These are phyloP conservation scores for Apiospora sp. DNA, from an alignment of 2,329 filamentous ascomycete species.

Conservation along the genomic window DNA sequence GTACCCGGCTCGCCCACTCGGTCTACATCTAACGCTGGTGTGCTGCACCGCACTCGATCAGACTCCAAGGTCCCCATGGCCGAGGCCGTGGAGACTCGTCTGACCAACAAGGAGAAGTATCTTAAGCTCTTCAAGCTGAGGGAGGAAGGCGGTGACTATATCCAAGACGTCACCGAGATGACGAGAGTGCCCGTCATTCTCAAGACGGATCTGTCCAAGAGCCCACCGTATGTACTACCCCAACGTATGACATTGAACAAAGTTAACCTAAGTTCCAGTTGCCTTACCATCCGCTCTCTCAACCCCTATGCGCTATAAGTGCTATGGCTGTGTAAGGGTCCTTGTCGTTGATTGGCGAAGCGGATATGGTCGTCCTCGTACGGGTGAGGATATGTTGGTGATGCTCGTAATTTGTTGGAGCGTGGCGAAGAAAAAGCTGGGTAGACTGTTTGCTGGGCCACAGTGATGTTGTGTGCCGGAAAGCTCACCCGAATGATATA, in stretches of 20 bases:
- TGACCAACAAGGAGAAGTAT: slow-evolving; percentile 97
- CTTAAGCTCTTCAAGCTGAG: slow-evolving; percentile 86
- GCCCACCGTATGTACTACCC: slow-evolving; percentile 87
- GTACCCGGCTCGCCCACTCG: slow-evolving; percentile 90
- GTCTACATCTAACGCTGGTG: slow-evolving; percentile 71
- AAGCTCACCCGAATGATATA: slow-evolving; percentile 31
- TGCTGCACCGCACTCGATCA: slow-evolving; percentile 86
- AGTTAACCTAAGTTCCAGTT: slow-evolving; percentile 57
- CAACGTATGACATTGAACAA: background rate
- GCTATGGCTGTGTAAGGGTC: background rate
- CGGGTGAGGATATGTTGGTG: background rate
- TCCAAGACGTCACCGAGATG: slow-evolving; percentile 99
- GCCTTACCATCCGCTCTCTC: slow-evolving; percentile 71
- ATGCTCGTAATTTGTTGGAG: slow-evolving; percentile 18
- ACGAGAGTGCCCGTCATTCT: slow-evolving; percentile 95
- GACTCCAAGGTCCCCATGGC: slow-evolving; percentile 87
- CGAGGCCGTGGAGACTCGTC: slow-evolving; percentile 79
- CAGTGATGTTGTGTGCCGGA: background rate
- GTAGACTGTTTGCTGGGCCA: slow-evolving; percentile 23
- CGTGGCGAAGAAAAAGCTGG: slow-evolving; percentile 7
- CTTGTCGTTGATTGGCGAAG: background rate
- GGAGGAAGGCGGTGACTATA: slow-evolving; percentile 93
- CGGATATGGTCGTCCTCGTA: background rate
- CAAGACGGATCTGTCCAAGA: slow-evolving; percentile 98
- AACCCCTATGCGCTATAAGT: slow-evolving; percentile 66